These are phyloP conservation scores for Aspergillus haitiensis DNA, from an alignment of 495 filamentous ascomycete species.

Conservation along the genomic window DNA sequence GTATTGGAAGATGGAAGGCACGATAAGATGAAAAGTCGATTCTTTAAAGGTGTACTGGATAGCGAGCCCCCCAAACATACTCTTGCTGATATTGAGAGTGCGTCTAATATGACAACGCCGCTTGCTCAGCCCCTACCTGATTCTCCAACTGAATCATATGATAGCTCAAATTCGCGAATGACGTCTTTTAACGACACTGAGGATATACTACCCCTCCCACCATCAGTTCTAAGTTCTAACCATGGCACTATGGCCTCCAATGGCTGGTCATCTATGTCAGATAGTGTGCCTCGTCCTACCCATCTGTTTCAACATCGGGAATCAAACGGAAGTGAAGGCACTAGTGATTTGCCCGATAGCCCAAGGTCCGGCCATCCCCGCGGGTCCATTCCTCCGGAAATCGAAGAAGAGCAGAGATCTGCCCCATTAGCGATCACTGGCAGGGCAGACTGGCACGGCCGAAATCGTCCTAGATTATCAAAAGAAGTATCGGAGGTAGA, in stretches of 20 bases:
- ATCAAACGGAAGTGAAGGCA: conserved; percentile 34
- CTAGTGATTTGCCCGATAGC: conserved; percentile 19
- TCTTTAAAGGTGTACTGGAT: conserved; percentile 49
- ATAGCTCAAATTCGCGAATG: conserved; percentile 33
- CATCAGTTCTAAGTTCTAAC: conserved; percentile 46
- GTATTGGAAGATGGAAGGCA: conserved; percentile 38
- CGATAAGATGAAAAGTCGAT: conserved; percentile 42
- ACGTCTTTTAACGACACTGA: conserved; percentile 36
- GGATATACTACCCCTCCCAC: conserved; percentile 45
- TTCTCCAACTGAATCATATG: conserved; percentile 36
- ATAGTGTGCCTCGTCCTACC: conserved; percentile 25
- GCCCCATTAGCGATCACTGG: conserved; percentile 48
- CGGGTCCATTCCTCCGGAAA: conserved; percentile 25
- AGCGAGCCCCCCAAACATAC: conserved; percentile 34
- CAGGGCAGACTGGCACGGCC: conserved; percentile 43
- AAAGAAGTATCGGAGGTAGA: conserved; percentile 41
- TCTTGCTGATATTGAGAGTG: conserved; percentile 60
- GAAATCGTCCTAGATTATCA: conserved; percentile 28
- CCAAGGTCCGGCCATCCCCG: conserved; percentile 25
- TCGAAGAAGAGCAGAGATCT: conserved; percentile 41
- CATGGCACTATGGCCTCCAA: conserved; percentile 31
- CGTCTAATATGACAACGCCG: conserved; percentile 77
- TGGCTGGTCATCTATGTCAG: conserved; percentile 40
- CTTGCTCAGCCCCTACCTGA: conserved; percentile 67
- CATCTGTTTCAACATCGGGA: conserved; percentile 28